Evolutionary conservation across 345 rosid genomes (phyloP).

Genomic region (Syzygium grande): DNA sequence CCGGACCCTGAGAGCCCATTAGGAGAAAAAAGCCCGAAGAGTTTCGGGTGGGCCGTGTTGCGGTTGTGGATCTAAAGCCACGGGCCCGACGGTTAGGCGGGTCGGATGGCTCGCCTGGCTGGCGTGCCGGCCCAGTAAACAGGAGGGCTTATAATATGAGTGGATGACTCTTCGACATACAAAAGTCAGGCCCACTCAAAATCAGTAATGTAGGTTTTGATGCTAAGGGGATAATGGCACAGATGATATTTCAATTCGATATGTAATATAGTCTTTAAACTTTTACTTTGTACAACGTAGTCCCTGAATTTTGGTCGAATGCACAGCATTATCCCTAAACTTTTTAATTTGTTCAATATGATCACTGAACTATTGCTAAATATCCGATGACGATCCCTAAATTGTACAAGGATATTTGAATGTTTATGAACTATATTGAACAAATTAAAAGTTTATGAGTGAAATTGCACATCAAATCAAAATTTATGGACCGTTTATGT

Average conservation of each 20-base stretch:
- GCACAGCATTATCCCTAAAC: rapidly evolving
- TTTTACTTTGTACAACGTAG: too few relatives aligned
- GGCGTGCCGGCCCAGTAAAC: not conserved
- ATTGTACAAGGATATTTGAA: not conserved
- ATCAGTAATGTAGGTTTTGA: not conserved
- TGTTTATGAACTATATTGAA: rapidly evolving
- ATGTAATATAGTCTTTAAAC: too few relatives aligned
- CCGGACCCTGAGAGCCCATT: not conserved
- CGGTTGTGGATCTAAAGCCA: not conserved
- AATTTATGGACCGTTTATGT: too few relatives aligned
- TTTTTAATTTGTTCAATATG: not conserved
- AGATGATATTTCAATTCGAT: not conserved
- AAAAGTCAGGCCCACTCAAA: not conserved
- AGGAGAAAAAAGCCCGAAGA: not conserved
- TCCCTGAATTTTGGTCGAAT: not conserved
- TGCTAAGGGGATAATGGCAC: not conserved
- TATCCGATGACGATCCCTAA: not conserved
- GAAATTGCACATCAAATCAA: too few relatives aligned
- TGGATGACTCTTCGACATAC: not conserved
- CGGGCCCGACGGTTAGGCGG: not conserved
- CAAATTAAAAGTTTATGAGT: not conserved
- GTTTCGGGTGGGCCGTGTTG: not conserved
- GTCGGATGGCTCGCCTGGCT: not conserved
- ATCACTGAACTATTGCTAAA: not conserved
- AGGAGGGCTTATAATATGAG: not conserved